Evolutionary conservation across 139 green algal species (phyloP), one percentile per base, ranked within the genome.

Genomic region (Marvania coccoides): DNA sequence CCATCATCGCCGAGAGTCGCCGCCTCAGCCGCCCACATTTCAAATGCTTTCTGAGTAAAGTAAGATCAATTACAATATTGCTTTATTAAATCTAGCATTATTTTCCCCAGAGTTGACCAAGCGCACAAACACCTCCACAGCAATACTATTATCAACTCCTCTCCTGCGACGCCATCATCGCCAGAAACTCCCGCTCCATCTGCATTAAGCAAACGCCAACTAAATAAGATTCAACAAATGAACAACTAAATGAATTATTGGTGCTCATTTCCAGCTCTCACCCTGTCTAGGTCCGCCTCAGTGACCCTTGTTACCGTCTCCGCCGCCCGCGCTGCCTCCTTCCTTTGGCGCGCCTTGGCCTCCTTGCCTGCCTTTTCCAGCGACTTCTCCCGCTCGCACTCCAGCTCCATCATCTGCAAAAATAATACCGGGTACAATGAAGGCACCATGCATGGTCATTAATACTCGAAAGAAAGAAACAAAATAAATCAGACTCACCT

Each of bases 301-400:
- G 74, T 87, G 4, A 84, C 72, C 3, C 61, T 67, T 36, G 89
- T 83, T 35, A 70, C 63, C 31, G 77, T 59, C 61, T 88, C 84
- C 47, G 80, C 80, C 35, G 72, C 80, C 19, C 81, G 78, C 6
- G 82, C 78, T 19, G 83, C 83, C 72, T 95, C 85, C 65, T 90
- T 93, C 42, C 81, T 68, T 19, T 84, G 82, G 59, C 83, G 84
- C 13, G 45, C 72, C 79, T 91, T 93, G 59, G 86, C 79, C 74
- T 97, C 91, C 76, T 94, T 96, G 40, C 79, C 79, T 0, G 79
- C 83, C 77, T 95, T 95, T 58, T 97, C 91, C 45, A 96, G 64
- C 66, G 95, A 95, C 78, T 93, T 96, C 77, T 97, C 91, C 4
- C 82, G 62, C 63, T 65, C 82, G 8, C 69, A 80, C 63, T 90